Evolutionary conservation across 805 yeast species (phyloP).

Genomic region (Candida morakotiae): DNA sequence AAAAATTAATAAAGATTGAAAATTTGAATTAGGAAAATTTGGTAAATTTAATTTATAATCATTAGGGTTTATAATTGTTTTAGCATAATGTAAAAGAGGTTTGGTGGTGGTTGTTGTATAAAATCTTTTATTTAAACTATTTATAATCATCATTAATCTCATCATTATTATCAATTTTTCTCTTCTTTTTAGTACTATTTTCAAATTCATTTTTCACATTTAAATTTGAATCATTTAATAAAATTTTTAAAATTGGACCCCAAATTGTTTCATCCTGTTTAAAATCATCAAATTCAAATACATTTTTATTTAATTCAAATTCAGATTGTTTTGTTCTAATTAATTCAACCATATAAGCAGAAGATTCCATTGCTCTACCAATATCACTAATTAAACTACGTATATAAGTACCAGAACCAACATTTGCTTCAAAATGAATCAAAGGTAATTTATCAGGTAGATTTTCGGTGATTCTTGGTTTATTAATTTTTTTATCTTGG

Average conservation of each 20-base stretch:
- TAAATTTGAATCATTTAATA: conserved; percentile 37
- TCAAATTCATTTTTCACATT: conserved; percentile 15
- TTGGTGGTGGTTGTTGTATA: not conserved
- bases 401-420: conserved; percentile 93
- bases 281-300: conserved; percentile 65
- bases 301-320: conserved; percentile 73
- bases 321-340: conserved; percentile 73
- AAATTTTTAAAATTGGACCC: conserved; percentile 59
- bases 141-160: not conserved
- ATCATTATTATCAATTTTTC: conserved; percentile 19
- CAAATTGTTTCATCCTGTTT: conserved; percentile 60
- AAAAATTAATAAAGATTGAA: conserved; percentile 24
- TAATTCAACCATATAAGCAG: conserved; percentile 85
- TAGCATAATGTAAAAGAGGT: not conserved
- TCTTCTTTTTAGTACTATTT: conserved; percentile 18
- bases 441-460: conserved; percentile 57
- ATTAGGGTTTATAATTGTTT: conserved; percentile 15
- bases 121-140: not conserved
- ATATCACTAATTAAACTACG: conserved; percentile 86
- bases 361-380: conserved; percentile 74
- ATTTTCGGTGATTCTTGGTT: conserved; percentile 34
- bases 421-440: conserved; percentile 70
- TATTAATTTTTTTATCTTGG: conserved; percentile 36
- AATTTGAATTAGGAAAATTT: not conserved
- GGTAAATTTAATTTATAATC: conserved; percentile 9